phyloP scores from a whole-genome alignment of 2,329 filamentous ascomycete species.

The Neonectria sp. region DNA sequence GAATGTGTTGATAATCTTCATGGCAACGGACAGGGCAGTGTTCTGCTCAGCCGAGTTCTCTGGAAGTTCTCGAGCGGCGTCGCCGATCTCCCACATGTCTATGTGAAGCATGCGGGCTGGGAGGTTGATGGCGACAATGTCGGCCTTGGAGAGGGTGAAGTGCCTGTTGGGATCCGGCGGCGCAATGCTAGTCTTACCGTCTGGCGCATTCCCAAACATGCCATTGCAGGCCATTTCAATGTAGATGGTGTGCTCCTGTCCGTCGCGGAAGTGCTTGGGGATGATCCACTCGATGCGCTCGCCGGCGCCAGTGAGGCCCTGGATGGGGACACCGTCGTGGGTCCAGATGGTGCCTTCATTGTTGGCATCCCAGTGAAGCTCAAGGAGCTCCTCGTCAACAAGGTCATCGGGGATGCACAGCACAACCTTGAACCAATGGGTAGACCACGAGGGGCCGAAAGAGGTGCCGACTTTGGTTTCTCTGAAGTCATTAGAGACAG shows the following conservation, averaged over 20 bases:
- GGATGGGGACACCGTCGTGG: conserved; percentile 88
- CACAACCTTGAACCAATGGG: conserved; percentile 94
- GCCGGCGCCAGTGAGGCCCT: conserved; percentile 91
- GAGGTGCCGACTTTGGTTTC: conserved; percentile 81
- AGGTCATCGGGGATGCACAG: conserved; percentile 84
- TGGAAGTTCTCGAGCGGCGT: conserved; percentile 93
- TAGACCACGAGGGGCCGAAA: conserved; percentile 97
- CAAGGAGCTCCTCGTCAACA: conserved; percentile 83
- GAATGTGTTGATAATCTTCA: conserved; percentile 91
- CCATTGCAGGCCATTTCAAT: conserved; percentile 99
- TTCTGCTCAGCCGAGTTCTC: conserved; percentile 91
- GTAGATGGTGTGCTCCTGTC: conserved; percentile 90
- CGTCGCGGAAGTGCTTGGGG: conserved; percentile 85
- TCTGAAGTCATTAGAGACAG: conserved; percentile 80
- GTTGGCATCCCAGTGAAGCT: conserved; percentile 96
- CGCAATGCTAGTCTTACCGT: conserved; percentile 84
- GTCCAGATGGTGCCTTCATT: conserved; percentile 97
- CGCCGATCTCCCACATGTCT: conserved; percentile 96
- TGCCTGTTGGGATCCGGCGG: conserved; percentile 89
- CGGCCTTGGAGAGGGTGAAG: conserved; percentile 82
- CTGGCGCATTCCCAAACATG: conserved; percentile 95
- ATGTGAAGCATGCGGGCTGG: conserved; percentile 87
- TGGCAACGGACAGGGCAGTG: conserved; percentile 85
- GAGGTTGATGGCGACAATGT: conserved; percentile 91
- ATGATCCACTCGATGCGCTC: conserved; percentile 95